These are phyloP conservation scores for Exophiala mesophila DNA, from an alignment of 2,329 filamentous ascomycete species.

Conservation along the genomic window DNA sequence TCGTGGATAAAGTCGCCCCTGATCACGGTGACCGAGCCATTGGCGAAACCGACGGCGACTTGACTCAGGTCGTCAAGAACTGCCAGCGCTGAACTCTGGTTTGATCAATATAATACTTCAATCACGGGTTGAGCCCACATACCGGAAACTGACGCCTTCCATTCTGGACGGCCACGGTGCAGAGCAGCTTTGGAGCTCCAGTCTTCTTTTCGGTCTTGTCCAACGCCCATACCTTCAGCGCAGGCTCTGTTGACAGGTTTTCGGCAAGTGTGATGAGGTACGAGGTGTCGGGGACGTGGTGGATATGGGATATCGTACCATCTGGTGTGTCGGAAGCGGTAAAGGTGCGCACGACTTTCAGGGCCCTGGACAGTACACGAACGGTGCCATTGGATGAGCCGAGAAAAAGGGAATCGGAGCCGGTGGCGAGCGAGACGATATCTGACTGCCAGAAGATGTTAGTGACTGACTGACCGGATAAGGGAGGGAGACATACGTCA, in stretches of 20 bases:
- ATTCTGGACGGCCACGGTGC: constrained; percentile 80
- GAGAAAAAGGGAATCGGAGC: constrained; percentile 83
- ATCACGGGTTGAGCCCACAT: constrained; percentile 33
- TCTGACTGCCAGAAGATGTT: constrained; percentile 49
- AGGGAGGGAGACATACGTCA: constrained; percentile 55
- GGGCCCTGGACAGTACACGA: constrained; percentile 78
- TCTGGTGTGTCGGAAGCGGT: constrained; percentile 65
- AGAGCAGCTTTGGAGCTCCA: constrained; percentile 79
- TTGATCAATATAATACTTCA: constrained; percentile 20
- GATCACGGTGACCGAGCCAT: constrained; percentile 89
- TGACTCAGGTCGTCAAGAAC: constrained; percentile 85
- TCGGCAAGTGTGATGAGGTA: constrained; percentile 77
- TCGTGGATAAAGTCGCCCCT: constrained; percentile 93
- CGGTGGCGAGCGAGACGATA: constrained; percentile 77
- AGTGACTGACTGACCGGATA: constrained; percentile 8
- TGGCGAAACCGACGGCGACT: constrained; percentile 90
- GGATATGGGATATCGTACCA: constrained; percentile 82
- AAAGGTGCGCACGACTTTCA: constrained; percentile 83
- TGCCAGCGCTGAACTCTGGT: constrained; percentile 79
- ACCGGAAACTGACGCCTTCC: constrained; percentile 90
- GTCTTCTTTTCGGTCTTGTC: constrained; percentile 94
- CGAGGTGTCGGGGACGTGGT: constrained; percentile 81
- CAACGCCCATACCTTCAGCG: constrained; percentile 95
- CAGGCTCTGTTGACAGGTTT: constrained; percentile 79
- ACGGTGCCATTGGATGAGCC: constrained; percentile 81